Evolutionary conservation across 2,329 filamentous ascomycete species (phyloP).

Genomic region (Aureobasidium pullulans): DNA sequence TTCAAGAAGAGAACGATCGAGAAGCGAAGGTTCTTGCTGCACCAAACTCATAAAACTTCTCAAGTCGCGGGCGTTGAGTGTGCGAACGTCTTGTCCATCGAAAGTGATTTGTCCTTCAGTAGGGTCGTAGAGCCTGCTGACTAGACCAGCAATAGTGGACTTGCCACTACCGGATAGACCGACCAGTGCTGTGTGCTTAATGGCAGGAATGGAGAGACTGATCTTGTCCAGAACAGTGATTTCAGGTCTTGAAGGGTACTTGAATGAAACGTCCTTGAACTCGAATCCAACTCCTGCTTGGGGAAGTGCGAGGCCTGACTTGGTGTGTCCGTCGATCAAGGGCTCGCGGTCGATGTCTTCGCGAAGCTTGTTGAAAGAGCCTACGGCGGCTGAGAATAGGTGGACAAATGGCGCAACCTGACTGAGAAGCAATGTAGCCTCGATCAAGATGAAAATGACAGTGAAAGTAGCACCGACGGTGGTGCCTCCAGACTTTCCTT

Average conservation of each 20-base stretch:
- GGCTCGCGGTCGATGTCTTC: conserved; percentile 48
- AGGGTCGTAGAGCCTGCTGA: conserved; percentile 33
- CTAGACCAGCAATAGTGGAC: conserved; percentile 33
- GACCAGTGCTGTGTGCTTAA: conserved; percentile 36
- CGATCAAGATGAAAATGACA: conserved; percentile 49
- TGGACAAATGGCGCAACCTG: conserved; percentile 43
- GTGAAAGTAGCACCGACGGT: conserved; percentile 45
- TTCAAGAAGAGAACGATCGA: conserved; percentile 46
- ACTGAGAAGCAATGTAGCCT: conserved; percentile 42
- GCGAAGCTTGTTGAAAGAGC: conserved; percentile 52
- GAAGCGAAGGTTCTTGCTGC: conserved; percentile 45
- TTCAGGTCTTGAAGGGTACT: conserved; percentile 35
- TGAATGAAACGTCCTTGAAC: conserved; percentile 34
- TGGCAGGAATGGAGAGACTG: conserved; percentile 30
- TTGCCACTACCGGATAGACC: conserved; percentile 37
- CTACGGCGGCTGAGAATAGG: conserved; percentile 41
- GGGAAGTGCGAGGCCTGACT: conserved; percentile 22
- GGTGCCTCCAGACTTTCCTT: conserved; percentile 23
- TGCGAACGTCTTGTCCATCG: conserved; percentile 31
- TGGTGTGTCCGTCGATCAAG: conserved; percentile 31
- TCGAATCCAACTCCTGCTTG: conserved; percentile 21
- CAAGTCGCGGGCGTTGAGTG: conserved; percentile 31
- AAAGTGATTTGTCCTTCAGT: conserved; percentile 26
- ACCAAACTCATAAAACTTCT: conserved; percentile 33
- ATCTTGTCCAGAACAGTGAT: conserved; percentile 32